phyloP scores from a whole-genome alignment of 192 early-diverging fungal genomes.

The Oehlia diaphana region DNA sequence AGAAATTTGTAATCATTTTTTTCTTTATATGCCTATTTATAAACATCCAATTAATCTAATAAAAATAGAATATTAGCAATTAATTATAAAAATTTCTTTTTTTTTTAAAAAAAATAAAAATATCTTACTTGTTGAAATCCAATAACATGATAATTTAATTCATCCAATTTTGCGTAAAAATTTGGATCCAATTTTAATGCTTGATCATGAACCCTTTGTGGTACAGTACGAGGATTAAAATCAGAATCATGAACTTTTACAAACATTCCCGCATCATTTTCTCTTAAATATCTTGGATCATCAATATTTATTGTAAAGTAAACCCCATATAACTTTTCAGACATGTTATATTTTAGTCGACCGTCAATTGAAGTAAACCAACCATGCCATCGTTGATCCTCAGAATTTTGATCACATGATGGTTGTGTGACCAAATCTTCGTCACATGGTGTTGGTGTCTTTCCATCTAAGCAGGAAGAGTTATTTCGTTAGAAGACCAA shows the following conservation, averaged over 20 bases:
- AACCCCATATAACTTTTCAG: background rate
- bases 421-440: conserved; percentile 5
- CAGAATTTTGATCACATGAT: background rate
- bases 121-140: conserved; percentile 22
- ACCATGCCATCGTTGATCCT: conserved; percentile 4
- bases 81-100: background rate
- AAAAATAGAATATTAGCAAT: background rate
- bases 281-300: conserved; percentile 10
- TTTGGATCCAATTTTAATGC: conserved; percentile 2
- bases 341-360: background rate
- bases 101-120: background rate
- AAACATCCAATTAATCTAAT: conserved; percentile 31
- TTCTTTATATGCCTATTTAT: conserved; percentile 16
- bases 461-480: conserved; percentile 3
- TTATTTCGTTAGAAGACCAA: background rate
- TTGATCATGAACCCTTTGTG: background rate
- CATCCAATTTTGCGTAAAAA: conserved; percentile 4
- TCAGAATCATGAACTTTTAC: conserved; percentile 23
- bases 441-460: background rate
- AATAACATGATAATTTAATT: conserved; percentile 22
- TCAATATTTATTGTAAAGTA: conserved; percentile 13
- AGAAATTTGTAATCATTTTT: background rate
- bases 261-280: conserved; percentile 13
- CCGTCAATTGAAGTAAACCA: conserved; percentile 20
- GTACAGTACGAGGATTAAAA: conserved; percentile 22